Evolutionary conservation across 192 early-diverging fungal species (phyloP).

Genomic region (Spizellomyces punctatus): DNA sequence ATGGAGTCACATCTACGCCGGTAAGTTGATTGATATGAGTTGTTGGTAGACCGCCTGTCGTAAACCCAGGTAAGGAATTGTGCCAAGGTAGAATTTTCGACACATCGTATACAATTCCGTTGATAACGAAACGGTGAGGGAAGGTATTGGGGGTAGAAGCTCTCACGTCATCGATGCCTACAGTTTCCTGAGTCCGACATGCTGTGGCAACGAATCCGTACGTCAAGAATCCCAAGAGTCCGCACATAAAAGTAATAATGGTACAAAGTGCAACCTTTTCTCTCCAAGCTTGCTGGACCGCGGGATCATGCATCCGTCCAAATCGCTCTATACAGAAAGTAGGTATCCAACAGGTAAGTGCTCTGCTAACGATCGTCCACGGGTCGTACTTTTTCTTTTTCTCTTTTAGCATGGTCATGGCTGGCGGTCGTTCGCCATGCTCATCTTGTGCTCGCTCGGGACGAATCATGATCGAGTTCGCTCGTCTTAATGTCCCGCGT

Average conservation of each 20-base stretch:
- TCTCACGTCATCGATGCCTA: slow-evolving; percentile 14
- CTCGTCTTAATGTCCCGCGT: slow-evolving; percentile 1
- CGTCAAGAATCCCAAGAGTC: slow-evolving; percentile 47
- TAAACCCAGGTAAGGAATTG: slow-evolving; percentile 22
- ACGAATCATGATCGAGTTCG: slow-evolving; percentile 15
- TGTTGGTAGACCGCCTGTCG: neutral
- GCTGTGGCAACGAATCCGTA: slow-evolving; percentile 44
- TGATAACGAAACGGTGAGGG: slow-evolving; percentile 26
- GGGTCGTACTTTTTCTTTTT: slow-evolving; percentile 1
- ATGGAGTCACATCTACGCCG: slow-evolving; percentile 37
- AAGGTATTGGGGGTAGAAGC: slow-evolving; percentile 7
- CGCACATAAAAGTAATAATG: slow-evolving; percentile 79
- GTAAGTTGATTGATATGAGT: slow-evolving; percentile 7
- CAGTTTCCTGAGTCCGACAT: slow-evolving; percentile 8
- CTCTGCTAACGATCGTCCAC: slow-evolving; percentile 77
- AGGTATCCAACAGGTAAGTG: slow-evolving; percentile 77
- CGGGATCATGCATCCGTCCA: slow-evolving; percentile 71
- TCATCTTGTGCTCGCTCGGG: slow-evolving; percentile 12
- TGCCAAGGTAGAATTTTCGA: slow-evolving; percentile 25
- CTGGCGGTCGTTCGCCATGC: slow-evolving; percentile 15
- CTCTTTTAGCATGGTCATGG: neutral
- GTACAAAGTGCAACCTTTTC: slow-evolving; percentile 93
- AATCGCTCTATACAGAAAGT: slow-evolving; percentile 60
- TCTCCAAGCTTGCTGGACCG: slow-evolving; percentile 90
- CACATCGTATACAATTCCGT: slow-evolving; percentile 44